Percentiles rank a stretch among this genome's conserved stretches.
These are phyloP conservation scores for Blepharisma stoltei DNA, from an alignment of 73 alveolate species.

Conservation along the genomic window DNA sequence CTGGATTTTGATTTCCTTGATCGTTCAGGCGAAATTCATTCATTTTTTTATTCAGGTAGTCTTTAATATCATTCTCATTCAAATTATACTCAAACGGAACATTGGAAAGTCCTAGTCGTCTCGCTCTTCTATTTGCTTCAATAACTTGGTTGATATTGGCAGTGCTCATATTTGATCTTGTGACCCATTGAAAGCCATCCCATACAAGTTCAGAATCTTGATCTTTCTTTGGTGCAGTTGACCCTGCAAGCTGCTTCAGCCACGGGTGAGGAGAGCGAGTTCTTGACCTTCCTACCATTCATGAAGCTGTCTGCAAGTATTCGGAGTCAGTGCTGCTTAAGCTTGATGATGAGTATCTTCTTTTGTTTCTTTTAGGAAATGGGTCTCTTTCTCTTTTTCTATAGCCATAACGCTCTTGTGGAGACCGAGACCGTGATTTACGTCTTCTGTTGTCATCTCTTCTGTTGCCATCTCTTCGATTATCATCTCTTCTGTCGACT, in stretches of 20 bases:
- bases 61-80: slow-evolving; percentile 21
- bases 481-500: no score
- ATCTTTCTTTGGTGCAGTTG: neutral
- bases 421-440: neutral
- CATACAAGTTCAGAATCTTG: slow-evolving; percentile 19
- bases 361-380: neutral
- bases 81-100: slow-evolving; percentile 29
- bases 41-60: slow-evolving; percentile 22
- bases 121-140: slow-evolving; percentile 26
- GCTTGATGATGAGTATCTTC: slow-evolving; percentile 13
- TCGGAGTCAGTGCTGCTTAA: slow-evolving; percentile 22
- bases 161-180: slow-evolving; percentile 8
- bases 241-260: slow-evolving; percentile 22
- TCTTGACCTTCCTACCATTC: slow-evolving; percentile 12
- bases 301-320: slow-evolving; percentile 26
- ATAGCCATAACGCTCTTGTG: neutral
- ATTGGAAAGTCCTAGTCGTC: slow-evolving; percentile 19
- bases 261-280: slow-evolving; percentile 35
- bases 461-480: no score
- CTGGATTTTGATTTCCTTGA: neutral
- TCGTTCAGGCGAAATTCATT: neutral
- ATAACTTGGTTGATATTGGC: slow-evolving; percentile 20
- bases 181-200: slow-evolving; percentile 36
- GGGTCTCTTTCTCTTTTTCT: neutral
- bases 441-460: neutral